These are phyloP conservation scores for Lipomyces starkeyi DNA, from an alignment of 805 yeast species.

Conservation along the genomic window DNA sequence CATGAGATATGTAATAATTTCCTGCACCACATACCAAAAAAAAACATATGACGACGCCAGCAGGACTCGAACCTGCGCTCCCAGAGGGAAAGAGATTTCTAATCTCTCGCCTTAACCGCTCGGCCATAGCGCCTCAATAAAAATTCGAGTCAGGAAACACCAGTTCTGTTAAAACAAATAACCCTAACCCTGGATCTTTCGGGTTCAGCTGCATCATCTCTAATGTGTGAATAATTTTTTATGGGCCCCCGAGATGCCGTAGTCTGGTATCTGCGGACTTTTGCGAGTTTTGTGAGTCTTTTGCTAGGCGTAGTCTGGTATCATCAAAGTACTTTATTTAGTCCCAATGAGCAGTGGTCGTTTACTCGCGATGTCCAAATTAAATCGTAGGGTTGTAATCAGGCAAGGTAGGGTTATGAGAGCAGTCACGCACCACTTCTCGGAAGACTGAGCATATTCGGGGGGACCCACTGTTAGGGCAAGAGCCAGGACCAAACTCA, in stretches of 20 bases:
- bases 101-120: slow-evolving; percentile 52
- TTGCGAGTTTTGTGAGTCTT: no score
- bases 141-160: no score
- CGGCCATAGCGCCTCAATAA: slow-evolving; percentile 47
- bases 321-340: no score
- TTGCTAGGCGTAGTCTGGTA: no score
- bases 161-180: background rate
- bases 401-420: background rate
- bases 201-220: no score
- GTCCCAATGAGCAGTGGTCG: no score
- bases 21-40: slow-evolving; percentile 10
- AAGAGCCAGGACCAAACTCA: background rate
- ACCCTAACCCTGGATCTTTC: no score
- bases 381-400: no score
- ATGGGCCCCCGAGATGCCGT: no score
- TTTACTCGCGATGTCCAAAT: no score
- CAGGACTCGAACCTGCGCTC: slow-evolving; percentile 52
- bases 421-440: background rate
- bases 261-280: no score
- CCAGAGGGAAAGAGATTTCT: slow-evolving; percentile 50
- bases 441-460: background rate
- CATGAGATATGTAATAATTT: slow-evolving; percentile 1
- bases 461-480: background rate
- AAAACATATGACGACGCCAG: slow-evolving; percentile 46
- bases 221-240: no score